Evolutionary conservation across 1,284 basidiomycete genomes (phyloP), one percentile per base, ranked within the genome.

Genomic region (Rhodotorula sp.): DNA sequence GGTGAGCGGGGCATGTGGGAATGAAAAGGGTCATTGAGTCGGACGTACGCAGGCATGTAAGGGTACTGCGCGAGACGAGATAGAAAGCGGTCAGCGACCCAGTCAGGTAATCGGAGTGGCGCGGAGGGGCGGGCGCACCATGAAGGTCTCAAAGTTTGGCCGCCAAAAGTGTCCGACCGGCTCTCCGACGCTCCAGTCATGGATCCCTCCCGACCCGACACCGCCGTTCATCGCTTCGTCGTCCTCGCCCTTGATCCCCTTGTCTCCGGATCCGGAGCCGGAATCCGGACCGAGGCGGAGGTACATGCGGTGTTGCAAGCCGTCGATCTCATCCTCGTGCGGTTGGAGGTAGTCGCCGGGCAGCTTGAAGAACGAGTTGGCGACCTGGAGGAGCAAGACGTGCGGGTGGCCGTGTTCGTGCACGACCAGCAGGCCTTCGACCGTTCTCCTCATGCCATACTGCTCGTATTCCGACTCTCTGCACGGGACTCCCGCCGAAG

Each of bases 281-380:
- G 50, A 5, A 19, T 83, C 0, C 0, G 91, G 91, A 0, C 92
- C 93, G 15, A 97, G 87, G 21, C 93, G 88, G 50, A 93, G 90
- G 80, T 97, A 91, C 34, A 99, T 84, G 23, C 92, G 87, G 10
- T 88, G 86, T 81, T 93, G 92, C 66, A 98, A 86, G 6, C 95
- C 95, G 19, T 90, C 88, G 59, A 90, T 85, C 79, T 98, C 95
- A 78, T 93, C 90, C 83, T 98, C 95, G 6, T 92, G 91, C 2
- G 95, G 95, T 79, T 94, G 93, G 66, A 98, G 87, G 82, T 98
- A 98, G 82, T 97, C 94, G n/a, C 95, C 95, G 3, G 95, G 95
- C 15, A 98, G 87, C 82, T 98, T 98, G 86, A 97, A 98, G 83
- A 97, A 99, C 26, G 94, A 93, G 80, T 97, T 97, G 48, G 94